phyloP scores from a whole-genome alignment of 331 rosid genomes.

The Rhamnella rubrinervis region DNA sequence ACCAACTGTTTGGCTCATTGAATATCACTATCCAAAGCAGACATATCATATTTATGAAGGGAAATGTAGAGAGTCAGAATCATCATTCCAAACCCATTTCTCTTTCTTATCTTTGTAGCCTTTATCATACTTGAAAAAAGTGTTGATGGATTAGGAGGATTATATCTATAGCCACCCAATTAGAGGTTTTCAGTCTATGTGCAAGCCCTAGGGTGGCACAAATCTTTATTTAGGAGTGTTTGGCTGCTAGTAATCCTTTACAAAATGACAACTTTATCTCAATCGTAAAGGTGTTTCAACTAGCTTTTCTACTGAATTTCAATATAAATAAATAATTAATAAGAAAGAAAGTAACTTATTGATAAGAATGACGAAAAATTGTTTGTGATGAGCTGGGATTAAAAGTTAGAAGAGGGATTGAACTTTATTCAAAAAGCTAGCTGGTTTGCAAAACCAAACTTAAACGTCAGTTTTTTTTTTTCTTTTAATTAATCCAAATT shows the following conservation, averaged over 20 bases:
- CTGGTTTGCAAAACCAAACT: neutral
- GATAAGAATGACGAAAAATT: neutral
- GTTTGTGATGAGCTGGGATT: neutral
- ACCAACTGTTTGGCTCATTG: conserved; percentile 4
- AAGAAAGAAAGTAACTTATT: neutral
- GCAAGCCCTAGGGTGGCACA: too few relatives aligned
- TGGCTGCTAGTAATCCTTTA: too few relatives aligned
- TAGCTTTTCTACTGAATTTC: neutral
- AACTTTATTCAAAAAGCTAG: neutral
- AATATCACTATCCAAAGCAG: neutral
- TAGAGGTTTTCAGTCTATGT: too few relatives aligned
- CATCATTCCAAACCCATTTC: too few relatives aligned
- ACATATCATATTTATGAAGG: conserved; percentile 1
- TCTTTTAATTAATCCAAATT: neutral
- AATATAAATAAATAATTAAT: neutral
- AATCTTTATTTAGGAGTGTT: too few relatives aligned
- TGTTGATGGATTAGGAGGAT: too few relatives aligned
- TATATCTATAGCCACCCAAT: too few relatives aligned
- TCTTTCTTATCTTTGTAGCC: too few relatives aligned
- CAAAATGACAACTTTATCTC: neutral
- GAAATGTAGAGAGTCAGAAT: neutral
- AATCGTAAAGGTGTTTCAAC: neutral
- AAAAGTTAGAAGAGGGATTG: neutral
- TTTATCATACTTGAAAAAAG: too few relatives aligned
- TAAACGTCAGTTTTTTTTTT: conserved; percentile 1